Evolutionary conservation across 345 rosid species (phyloP).

Genomic region (rapeseed (Brassica napus)): DNA sequence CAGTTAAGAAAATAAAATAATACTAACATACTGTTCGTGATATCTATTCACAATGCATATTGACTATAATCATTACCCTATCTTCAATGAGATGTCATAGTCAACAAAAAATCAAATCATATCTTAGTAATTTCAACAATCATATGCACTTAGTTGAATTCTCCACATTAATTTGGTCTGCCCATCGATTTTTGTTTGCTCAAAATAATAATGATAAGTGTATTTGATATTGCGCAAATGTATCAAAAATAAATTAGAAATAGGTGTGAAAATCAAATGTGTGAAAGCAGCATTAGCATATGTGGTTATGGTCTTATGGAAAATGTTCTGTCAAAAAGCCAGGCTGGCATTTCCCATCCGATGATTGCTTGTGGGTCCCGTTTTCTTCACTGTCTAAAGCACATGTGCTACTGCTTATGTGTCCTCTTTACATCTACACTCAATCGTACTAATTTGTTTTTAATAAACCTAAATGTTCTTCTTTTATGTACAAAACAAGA

Average conservation of each 20-base stretch:
- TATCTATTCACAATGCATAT: background rate
- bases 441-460: background rate
- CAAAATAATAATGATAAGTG: background rate
- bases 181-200: background rate
- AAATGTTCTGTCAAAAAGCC: constrained; percentile 36
- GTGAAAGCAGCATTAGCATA: constrained; percentile 13
- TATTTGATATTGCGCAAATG: background rate
- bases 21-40: background rate
- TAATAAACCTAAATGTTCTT: background rate
- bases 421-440: constrained; percentile 31
- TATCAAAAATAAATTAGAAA: background rate
- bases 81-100: background rate
- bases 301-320: constrained; percentile 17
- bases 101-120: constrained; percentile 4
- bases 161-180: constrained; percentile 6
- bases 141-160: constrained; percentile 21
- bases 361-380: constrained; percentile 43
- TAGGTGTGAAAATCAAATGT: background rate
- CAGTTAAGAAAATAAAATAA: background rate
- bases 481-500: background rate
- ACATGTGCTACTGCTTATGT: constrained; percentile 40
- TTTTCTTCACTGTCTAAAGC: constrained; percentile 35
- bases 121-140: constrained; percentile 25
- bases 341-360: constrained; percentile 41
- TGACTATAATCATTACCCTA: background rate